Evolutionary conservation across 352 stramenopile species (phyloP).

Genomic region (Globisporangium mamillatum): DNA sequence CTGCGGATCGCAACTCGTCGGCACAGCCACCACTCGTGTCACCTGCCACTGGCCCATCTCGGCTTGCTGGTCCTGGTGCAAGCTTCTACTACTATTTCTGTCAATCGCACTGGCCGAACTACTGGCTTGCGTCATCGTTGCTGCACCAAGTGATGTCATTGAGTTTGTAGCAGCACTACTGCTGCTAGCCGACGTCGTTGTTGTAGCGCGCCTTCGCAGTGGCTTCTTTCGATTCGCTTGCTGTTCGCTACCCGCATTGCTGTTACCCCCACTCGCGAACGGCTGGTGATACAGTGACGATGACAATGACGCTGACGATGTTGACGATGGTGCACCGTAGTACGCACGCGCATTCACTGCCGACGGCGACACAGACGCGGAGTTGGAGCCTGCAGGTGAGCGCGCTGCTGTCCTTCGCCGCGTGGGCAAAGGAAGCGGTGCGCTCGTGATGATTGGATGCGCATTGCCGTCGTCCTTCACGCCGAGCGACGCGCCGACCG

Average conservation of each 20-base stretch:
- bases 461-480: slow-evolving; percentile 35
- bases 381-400: background rate
- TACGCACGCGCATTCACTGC: background rate
- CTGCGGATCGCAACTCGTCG: slow-evolving; percentile 40
- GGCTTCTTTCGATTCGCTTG: slow-evolving; percentile 14
- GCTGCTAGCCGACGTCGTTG: background rate
- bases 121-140: background rate
- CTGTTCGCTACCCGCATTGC: background rate
- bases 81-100: slow-evolving; percentile 3
- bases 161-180: background rate
- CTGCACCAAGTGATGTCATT: background rate
- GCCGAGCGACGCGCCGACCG: slow-evolving; percentile 70
- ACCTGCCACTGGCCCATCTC: slow-evolving; percentile 18
- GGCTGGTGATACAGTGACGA: slow-evolving; percentile 1
- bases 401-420: slow-evolving; percentile 4
- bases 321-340: background rate
- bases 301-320: background rate
- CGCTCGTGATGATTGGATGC: slow-evolving; percentile 1
- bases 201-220: slow-evolving; percentile 9
- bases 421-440: slow-evolving; percentile 1
- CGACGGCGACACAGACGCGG: background rate
- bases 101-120: background rate
- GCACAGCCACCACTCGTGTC: slow-evolving; percentile 34
- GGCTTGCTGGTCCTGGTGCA: slow-evolving; percentile 6
- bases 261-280: background rate